phyloP scores from a whole-genome alignment of 495 filamentous ascomycete genomes.

The Parmelia sp. region DNA sequence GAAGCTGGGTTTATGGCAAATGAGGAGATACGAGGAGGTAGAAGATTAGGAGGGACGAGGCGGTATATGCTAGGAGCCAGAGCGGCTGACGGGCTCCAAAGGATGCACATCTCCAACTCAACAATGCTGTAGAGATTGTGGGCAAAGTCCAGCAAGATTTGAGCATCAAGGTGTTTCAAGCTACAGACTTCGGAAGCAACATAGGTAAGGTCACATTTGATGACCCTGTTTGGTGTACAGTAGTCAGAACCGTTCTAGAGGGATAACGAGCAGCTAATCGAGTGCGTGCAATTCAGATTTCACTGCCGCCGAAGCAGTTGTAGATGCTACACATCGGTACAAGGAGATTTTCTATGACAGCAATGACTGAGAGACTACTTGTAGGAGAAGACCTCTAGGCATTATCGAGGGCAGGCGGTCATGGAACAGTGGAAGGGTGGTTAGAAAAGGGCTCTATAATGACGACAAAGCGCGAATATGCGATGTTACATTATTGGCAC shows the following conservation, averaged over 20 bases:
- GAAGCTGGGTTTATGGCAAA: background rate
- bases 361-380: conserved; percentile 24
- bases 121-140: conserved; percentile 79
- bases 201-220: conserved; percentile 55
- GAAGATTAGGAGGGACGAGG: background rate
- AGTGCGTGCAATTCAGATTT: conserved; percentile 52
- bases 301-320: conserved; percentile 69
- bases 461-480: background rate
- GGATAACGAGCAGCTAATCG: background rate
- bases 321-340: conserved; percentile 80
- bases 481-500: background rate
- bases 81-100: conserved; percentile 28
- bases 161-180: conserved; percentile 64
- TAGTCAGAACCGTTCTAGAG: background rate
- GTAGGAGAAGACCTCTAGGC: background rate
- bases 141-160: conserved; percentile 84
- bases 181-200: conserved; percentile 69
- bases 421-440: background rate
- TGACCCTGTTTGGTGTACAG: conserved; percentile 3
- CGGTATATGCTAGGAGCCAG: background rate
- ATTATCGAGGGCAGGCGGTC: background rate
- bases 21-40: background rate
- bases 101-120: conserved; percentile 72
- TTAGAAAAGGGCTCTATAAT: background rate
- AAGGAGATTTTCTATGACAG: conserved; percentile 71